Evolutionary conservation across 1,284 basidiomycete species (phyloP), one percentile per base, ranked within the genome.

Genomic region (Singerocomus inundabilis): DNA sequence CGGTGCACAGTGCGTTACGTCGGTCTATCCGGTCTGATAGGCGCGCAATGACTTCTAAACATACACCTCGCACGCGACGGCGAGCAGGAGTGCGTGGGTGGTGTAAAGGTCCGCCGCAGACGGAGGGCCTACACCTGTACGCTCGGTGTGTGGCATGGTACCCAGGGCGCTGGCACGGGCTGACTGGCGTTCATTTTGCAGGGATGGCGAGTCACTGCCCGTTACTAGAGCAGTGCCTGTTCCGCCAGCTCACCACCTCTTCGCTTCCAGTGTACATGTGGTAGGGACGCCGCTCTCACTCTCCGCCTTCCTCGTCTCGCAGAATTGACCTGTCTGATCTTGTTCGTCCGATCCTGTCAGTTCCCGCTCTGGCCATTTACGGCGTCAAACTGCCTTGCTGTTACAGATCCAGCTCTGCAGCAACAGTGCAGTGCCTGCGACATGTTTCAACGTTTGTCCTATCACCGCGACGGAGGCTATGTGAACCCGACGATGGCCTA

Each of bases 381-480:
- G 62, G 63, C 52, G 34, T 45, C 52, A 50, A 52, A 38, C 48
- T 41, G 25, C 49, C 46, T 44, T 63, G 57, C 57, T 56, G 65
- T 64, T 57, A 65, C 57, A 57, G 63, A 62, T 66, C 64, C 48
- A 53, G 46, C 54, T 52, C 56, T 58, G 44, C 49, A 51, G 42
- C 53, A 51, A 53, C 55, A 54, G 51, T 53, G 64, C 67, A 49
- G 66, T 70, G 67, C 64, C 56, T 66, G 59, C 51, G 53, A 61
- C 61, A 65, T 67, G 66, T 69, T 68, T 70, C 67, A 69, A 67
- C 52, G 16, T 51, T 42, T 46, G 51, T 25, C 56, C 56, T 61
- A 68, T 67, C 66, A 63, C 66, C 66, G 64, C 63, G 55, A 57
- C 64, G 55, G 64, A 44, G 63, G 66, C 68, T 68, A 66, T 66